These are phyloP conservation scores for Pouteria glomerata DNA, from an alignment of 148 eudicot genomes.

Conservation along the genomic window DNA sequence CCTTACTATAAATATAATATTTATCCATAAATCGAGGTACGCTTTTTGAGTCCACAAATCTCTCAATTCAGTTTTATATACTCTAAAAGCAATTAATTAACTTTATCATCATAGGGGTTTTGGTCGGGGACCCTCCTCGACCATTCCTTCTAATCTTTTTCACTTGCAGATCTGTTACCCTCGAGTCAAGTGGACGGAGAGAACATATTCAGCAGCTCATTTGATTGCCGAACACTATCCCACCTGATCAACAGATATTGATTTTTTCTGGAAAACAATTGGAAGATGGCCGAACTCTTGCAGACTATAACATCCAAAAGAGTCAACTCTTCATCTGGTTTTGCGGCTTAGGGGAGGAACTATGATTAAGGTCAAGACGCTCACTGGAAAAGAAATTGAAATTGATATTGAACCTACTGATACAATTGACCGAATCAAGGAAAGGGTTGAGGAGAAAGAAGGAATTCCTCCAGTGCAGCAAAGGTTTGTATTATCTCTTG, in stretches of 20 bases:
- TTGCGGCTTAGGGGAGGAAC: constrained; percentile 17
- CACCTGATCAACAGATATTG: constrained; percentile 15
- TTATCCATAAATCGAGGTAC: no score
- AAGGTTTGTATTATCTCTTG: neutral
- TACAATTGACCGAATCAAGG: constrained; percentile 17
- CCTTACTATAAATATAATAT: no score
- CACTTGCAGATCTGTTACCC: no score
- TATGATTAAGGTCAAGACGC: constrained; percentile 18
- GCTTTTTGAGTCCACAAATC: no score
- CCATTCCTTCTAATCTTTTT: no score
- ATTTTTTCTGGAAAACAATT: constrained; percentile 19
- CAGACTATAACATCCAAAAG: constrained; percentile 17
- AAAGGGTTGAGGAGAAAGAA: constrained; percentile 18
- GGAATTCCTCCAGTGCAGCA: constrained; percentile 18
- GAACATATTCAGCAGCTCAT: no score
- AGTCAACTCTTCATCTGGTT: constrained; percentile 17
- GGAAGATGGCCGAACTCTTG: constrained; percentile 21
- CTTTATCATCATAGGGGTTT: no score
- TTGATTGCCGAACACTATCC: no score
- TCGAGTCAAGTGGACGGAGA: no score
- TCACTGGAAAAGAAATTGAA: constrained; percentile 18
- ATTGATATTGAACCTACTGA: constrained; percentile 18
- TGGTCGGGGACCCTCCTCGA: no score
- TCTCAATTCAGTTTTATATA: no score
- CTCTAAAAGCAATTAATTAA: no score